These are phyloP conservation scores for Claviceps sp. DNA, from an alignment of 2,329 filamentous ascomycete genomes.

Conservation along the genomic window DNA sequence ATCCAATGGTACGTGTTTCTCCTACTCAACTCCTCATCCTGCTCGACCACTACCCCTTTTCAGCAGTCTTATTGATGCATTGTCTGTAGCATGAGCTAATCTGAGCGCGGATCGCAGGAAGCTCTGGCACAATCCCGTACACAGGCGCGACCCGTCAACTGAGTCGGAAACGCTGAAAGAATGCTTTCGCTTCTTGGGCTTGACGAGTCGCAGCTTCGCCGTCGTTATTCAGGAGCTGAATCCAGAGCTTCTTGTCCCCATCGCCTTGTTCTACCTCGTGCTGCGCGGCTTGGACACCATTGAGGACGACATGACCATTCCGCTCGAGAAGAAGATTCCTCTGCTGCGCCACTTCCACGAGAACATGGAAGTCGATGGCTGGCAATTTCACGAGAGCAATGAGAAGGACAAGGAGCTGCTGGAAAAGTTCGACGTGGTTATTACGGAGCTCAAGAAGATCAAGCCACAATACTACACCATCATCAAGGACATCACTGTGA, in stretches of 20 bases:
- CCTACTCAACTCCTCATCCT: conserved; percentile 8
- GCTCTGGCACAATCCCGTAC: conserved; percentile 89
- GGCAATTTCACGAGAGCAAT: conserved; percentile 78
- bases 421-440: conserved; percentile 80
- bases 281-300: conserved; percentile 93
- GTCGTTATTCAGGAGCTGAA: conserved; percentile 93
- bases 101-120: conserved; percentile 46
- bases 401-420: conserved; percentile 92
- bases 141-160: conserved; percentile 63
- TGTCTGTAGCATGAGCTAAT: not conserved
- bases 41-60: not conserved
- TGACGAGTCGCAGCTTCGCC: conserved; percentile 87
- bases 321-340: conserved; percentile 69
- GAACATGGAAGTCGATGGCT: conserved; percentile 69
- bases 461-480: conserved; percentile 75
- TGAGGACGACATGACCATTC: conserved; percentile 94
- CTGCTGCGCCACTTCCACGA: conserved; percentile 72
- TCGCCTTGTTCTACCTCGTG: conserved; percentile 85
- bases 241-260: conserved; percentile 79
- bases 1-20: conserved; percentile 61
- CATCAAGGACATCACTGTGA: conserved; percentile 81
- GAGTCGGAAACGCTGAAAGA: conserved; percentile 61
- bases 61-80: not conserved
- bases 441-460: conserved; percentile 76
- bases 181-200: conserved; percentile 76